Evolutionary conservation across 192 early-diverging fungal species (phyloP), one percentile per base, ranked within the genome.

Genomic region (Martensiomyces pterosporus): DNA sequence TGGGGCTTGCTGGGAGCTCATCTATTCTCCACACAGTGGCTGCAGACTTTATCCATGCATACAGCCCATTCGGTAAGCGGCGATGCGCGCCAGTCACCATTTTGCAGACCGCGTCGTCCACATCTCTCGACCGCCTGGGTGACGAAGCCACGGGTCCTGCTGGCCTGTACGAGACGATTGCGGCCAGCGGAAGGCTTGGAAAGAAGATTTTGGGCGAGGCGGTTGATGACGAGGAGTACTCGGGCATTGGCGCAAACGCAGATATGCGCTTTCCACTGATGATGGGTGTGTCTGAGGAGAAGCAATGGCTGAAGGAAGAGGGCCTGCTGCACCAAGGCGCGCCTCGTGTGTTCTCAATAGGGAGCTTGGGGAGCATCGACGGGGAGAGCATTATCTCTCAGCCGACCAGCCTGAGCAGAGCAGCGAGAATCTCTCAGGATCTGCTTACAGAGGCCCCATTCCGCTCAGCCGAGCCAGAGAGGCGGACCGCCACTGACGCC

Each of bases 71-170:
- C 14, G 40, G 47, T 4, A 57, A 45, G 18, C 39, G 46, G 24
- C 57, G 51, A 15, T 43, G 44, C 5, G 53, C 43, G 24, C 69
- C 69, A 22, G 49, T 73, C 5, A 73, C 44, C 35, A 60, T 65
- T n/a, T 51, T 73, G 22, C 69, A 73, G 47, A 73, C 69, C 0
- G 69, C 69, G 8, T 73, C 69, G 21, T 73, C 69, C 16, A 56
- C 69, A 12, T 50, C 62, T 6, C 55, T 73, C 2, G 69, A 73
- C 22, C 69, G 54, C 6, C 55, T 73, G 27, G 63, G 50, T n/a
- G 63, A 73, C 32, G 69, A 61, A 13, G 24, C 44, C 13, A 25
- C 46, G 0, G 52, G 43, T 14, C 19, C 42, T 7, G 48, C 32
- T 14, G 39, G 39, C 21, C 29, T 60, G 8, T 36, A 55, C 35